phyloP scores from a whole-genome alignment of 164 flowering plant species.

The Tinospora cordifolia region DNA sequence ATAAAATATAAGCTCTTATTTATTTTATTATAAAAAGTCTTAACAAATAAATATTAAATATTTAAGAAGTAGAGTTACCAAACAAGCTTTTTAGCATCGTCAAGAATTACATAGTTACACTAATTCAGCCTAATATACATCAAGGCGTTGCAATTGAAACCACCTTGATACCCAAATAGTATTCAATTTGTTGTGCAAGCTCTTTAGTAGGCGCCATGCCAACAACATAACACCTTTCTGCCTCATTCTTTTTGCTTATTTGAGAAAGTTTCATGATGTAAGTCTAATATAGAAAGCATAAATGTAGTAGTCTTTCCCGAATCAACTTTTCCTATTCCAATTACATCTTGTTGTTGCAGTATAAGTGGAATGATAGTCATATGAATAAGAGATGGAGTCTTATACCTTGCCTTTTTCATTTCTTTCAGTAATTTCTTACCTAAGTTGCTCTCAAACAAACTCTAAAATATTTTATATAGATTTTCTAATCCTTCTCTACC shows the following conservation, averaged over 20 bases:
- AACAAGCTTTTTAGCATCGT: too few relatives aligned
- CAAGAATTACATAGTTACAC: constrained; percentile 86
- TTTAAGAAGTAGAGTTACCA: too few relatives aligned
- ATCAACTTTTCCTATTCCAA: constrained; percentile 87
- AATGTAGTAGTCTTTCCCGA: constrained; percentile 94
- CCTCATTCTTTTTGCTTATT: constrained; percentile 69
- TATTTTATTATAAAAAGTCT: too few relatives aligned
- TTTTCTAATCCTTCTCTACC: constrained; percentile 91
- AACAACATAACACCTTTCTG: constrained; percentile 87
- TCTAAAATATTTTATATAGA: constrained; percentile 79
- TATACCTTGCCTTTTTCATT: constrained; percentile 69
- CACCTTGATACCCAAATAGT: constrained; percentile 69
- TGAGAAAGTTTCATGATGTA: constrained; percentile 73
- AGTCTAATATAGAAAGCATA: constrained; percentile 81
- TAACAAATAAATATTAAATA: too few relatives aligned
- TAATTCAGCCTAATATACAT: constrained; percentile 65
- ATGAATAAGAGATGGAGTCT: constrained; percentile 84
- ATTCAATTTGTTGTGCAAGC: constrained; percentile 87
- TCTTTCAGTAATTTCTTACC: constrained; percentile 57
- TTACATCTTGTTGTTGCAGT: constrained; percentile 81
- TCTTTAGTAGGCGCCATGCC: constrained; percentile 95
- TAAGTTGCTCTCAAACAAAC: constrained; percentile 64
- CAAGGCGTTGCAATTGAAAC: constrained; percentile 91
- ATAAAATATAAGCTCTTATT: too few relatives aligned
- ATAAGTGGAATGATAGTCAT: constrained; percentile 91